Evolutionary conservation across 495 filamentous ascomycete species (phyloP).

Genomic region (Penicillium longicatenatum): DNA sequence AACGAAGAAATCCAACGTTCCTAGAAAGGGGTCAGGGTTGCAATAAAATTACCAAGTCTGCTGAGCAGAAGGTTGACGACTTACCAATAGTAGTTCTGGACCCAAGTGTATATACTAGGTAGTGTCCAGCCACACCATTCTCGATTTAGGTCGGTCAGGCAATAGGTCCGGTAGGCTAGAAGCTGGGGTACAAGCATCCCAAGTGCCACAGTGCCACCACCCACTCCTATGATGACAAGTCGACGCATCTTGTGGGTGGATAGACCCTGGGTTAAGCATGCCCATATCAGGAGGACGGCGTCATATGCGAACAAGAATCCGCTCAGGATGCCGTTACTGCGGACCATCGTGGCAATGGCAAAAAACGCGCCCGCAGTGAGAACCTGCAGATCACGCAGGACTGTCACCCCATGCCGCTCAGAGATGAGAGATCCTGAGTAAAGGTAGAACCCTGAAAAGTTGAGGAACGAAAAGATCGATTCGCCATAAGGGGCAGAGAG

Average conservation of each 20-base stretch:
- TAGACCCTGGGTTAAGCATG: constrained; percentile 32
- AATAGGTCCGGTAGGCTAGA: constrained; percentile 74
- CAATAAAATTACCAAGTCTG: neutral
- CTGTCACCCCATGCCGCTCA: constrained; percentile 20
- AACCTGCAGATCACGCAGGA: constrained; percentile 47
- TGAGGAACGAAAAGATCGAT: constrained; percentile 74
- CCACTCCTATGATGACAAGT: constrained; percentile 56
- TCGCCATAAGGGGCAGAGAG: constrained; percentile 87
- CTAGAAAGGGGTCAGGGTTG: constrained; percentile 41
- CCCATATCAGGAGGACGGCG: constrained; percentile 36
- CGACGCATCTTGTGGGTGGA: constrained; percentile 38
- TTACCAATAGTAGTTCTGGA: constrained; percentile 89
- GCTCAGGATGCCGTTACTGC: constrained; percentile 87
- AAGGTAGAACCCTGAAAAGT: constrained; percentile 70
- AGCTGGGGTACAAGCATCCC: constrained; percentile 73
- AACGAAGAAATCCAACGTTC: constrained; percentile 83
- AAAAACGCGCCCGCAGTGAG: constrained; percentile 68
- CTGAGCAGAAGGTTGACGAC: constrained; percentile 19
- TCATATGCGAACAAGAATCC: constrained; percentile 71
- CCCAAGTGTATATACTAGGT: constrained; percentile 90
- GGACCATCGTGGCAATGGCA: constrained; percentile 70
- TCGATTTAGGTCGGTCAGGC: constrained; percentile 38
- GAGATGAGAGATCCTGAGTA: constrained; percentile 60
- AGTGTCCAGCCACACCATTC: constrained; percentile 73
- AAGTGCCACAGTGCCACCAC: constrained; percentile 65